Evolutionary conservation across 768 basidiomycete genomes (phyloP).

Genomic region (Paxillus ammoniavirescens): DNA sequence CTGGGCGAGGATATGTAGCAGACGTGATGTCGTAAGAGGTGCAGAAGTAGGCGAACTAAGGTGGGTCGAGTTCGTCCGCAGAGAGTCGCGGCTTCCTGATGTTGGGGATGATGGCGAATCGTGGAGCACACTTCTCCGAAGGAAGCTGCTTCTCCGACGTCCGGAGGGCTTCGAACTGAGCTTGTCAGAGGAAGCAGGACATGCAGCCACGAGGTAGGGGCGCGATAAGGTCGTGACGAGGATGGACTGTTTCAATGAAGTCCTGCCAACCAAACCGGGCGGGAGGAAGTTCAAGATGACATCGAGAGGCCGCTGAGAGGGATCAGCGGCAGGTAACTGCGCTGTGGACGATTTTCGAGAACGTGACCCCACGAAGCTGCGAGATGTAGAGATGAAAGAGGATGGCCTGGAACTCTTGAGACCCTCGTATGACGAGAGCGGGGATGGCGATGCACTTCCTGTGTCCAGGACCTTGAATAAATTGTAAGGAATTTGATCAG

Average conservation of each 20-base stretch:
- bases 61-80: conserved; percentile 6
- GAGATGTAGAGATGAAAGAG: neutral
- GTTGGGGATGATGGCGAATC: neutral
- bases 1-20: conserved; percentile 33
- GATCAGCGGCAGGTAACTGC: conserved; percentile 25
- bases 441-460: neutral
- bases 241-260: conserved; percentile 37
- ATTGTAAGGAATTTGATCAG: conserved; percentile 22
- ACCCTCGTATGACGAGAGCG: conserved; percentile 2
- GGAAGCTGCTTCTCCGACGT: conserved; percentile 11
- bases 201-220: conserved; percentile 31
- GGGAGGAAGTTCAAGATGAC: conserved; percentile 39
- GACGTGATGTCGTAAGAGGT: conserved; percentile 19
- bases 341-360: conserved; percentile 6
- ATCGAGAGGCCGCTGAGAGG: conserved; percentile 37
- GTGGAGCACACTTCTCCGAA: conserved; percentile 8
- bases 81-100: conserved; percentile 8
- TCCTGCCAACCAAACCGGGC: conserved; percentile 25
- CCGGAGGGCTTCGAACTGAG: neutral
- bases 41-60: neutral
- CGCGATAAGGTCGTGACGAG: conserved; percentile 39
- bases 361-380: neutral
- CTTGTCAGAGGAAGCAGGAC: conserved; percentile 4
- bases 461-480: conserved; percentile 10
- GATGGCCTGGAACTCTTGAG: neutral